A percentile compares a stretch with the other conserved stretches of the same genome.
Evolutionary conservation across 164 flowering plant genomes (phyloP).

Genomic region (Vitis rupestris): DNA sequence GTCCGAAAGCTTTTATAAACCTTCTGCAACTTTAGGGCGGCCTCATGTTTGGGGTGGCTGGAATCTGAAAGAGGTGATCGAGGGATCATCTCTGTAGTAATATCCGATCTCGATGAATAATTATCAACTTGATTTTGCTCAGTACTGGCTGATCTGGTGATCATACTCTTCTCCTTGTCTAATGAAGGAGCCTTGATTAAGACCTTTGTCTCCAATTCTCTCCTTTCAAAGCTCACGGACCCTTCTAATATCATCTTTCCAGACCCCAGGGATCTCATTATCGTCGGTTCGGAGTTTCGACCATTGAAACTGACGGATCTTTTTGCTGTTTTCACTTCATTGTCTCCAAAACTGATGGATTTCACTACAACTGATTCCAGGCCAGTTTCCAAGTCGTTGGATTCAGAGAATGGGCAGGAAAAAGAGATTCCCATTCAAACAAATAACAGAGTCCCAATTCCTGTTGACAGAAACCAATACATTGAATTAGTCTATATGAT

Average conservation of each 20-base stretch:
- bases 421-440: slow-evolving; percentile 57
- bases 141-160: slow-evolving; percentile 9
- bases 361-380: slow-evolving; percentile 51
- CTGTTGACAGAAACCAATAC: slow-evolving; percentile 17
- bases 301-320: slow-evolving; percentile 59
- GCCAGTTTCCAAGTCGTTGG: slow-evolving; percentile 38
- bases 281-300: slow-evolving; percentile 40
- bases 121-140: slow-evolving; percentile 13
- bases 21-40: slow-evolving; percentile 90
- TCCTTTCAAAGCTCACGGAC: slow-evolving; percentile 53
- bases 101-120: slow-evolving; percentile 15
- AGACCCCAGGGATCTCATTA: slow-evolving; percentile 46
- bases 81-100: slow-evolving; percentile 11
- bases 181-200: slow-evolving; percentile 28
- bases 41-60: slow-evolving; percentile 53
- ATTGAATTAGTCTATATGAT: not conserved
- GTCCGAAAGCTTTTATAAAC: slow-evolving; percentile 94
- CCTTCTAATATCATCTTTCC: slow-evolving; percentile 37
- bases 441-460: slow-evolving; percentile 5
- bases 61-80: slow-evolving; percentile 25
- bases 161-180: slow-evolving; percentile 18
- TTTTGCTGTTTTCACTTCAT: slow-evolving; percentile 34
- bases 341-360: slow-evolving; percentile 53
- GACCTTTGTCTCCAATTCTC: slow-evolving; percentile 40
- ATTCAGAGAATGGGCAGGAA: slow-evolving; percentile 57